phyloP scores from a whole-genome alignment of 192 early-diverging fungal species.

The Podila minutissima region DNA sequence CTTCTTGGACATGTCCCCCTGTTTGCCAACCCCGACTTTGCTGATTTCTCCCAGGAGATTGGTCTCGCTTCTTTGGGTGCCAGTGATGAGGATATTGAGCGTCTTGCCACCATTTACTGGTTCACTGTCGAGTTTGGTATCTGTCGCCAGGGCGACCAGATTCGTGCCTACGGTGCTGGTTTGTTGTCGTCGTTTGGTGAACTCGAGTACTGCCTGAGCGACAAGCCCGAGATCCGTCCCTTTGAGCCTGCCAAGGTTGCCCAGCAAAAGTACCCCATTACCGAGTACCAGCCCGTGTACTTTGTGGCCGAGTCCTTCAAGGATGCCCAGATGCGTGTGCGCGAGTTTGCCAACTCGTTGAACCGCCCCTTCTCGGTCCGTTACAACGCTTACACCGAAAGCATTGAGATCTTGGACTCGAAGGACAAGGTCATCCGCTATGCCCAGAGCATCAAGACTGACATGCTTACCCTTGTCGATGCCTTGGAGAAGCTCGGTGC shows the following conservation, averaged over 20 bases:
- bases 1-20: conserved; percentile 89
- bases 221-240: conserved; percentile 78
- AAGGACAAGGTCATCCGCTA: conserved; percentile 87
- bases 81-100: conserved; percentile 90
- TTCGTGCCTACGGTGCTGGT: conserved; percentile 93
- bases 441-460: conserved; percentile 79
- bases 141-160: conserved; percentile 73
- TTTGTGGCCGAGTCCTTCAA: conserved; percentile 96
- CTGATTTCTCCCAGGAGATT: conserved; percentile 94
- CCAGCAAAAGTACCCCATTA: conserved; percentile 85
- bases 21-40: conserved; percentile 90
- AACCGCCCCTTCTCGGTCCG: conserved; percentile 89
- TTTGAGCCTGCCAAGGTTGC: conserved; percentile 89
- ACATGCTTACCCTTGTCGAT: conserved; percentile 77
- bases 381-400: conserved; percentile 93
- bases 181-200: conserved; percentile 95
- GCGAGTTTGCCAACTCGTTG: conserved; percentile 80
- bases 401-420: conserved; percentile 88
- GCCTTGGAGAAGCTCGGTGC: conserved; percentile 70
- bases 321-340: conserved; percentile 91
- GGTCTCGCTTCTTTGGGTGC: conserved; percentile 93
- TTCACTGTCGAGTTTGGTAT: conserved; percentile 96
- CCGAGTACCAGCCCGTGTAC: conserved; percentile 94
- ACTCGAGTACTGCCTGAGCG: conserved; percentile 87
- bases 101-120: conserved; percentile 92